These are phyloP conservation scores for Turnera subulata DNA, from an alignment of 345 rosid genomes.

Conservation along the genomic window DNA sequence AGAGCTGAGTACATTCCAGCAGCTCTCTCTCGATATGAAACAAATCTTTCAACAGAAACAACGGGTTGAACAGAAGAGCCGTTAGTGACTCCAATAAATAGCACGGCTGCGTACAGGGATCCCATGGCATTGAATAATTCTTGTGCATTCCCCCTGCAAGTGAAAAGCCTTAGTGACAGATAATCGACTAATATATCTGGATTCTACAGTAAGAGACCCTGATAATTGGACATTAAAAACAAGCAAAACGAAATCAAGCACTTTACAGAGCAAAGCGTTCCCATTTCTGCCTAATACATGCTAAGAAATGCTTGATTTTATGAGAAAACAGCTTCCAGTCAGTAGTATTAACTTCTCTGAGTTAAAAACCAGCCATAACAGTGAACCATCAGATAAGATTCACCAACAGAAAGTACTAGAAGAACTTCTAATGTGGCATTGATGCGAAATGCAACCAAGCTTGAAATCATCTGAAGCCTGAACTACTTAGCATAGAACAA, in stretches of 20 bases:
- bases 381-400: not conserved
- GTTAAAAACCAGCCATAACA: not conserved
- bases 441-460: slow-evolving; percentile 1
- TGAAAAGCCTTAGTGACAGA: not conserved
- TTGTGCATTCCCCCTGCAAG: slow-evolving; percentile 70
- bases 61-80: slow-evolving; percentile 97
- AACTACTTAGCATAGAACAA: not conserved
- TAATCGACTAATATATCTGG: not conserved
- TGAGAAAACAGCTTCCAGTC: too few species aligned
- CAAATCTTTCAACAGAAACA: slow-evolving; percentile 89
- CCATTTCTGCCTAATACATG: too few species aligned
- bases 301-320: too few species aligned
- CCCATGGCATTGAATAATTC: slow-evolving; percentile 93
- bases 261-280: too few species aligned
- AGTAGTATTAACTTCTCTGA: too few species aligned
- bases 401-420: not conserved
- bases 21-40: slow-evolving; percentile 91
- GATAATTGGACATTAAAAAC: too few species aligned
- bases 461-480: not conserved
- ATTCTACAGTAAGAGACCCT: not conserved
- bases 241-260: too few species aligned
- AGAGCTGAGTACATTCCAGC: slow-evolving; percentile 96
- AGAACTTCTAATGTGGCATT: not conserved
- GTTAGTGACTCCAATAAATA: slow-evolving; percentile 87
- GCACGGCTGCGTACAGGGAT: slow-evolving; percentile 84